These are phyloP conservation scores for Globisporangium middletonii DNA, from an alignment of 352 stramenopile genomes.

Conservation along the genomic window DNA sequence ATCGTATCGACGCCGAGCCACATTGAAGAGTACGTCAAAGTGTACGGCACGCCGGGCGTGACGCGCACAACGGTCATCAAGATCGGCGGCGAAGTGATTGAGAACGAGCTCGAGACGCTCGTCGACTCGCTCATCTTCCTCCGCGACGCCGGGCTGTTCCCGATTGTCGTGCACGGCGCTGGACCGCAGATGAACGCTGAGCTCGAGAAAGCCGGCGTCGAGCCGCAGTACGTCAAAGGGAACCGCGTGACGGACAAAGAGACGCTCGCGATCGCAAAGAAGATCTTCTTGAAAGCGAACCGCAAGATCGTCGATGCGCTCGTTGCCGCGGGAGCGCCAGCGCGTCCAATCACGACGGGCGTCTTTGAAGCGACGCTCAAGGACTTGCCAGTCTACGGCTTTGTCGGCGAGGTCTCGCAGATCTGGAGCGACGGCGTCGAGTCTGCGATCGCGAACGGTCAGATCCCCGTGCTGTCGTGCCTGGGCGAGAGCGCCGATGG, in stretches of 20 bases:
- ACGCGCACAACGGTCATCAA: slow-evolving; percentile 85
- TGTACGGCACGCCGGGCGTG: slow-evolving; percentile 68
- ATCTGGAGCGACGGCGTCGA: slow-evolving; percentile 70
- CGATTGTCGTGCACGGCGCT: slow-evolving; percentile 84
- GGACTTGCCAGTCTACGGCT: slow-evolving; percentile 79
- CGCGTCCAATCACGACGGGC: slow-evolving; percentile 77
- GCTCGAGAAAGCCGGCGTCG: slow-evolving; percentile 66
- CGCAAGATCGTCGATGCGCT: slow-evolving; percentile 76
- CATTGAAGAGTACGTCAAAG: slow-evolving; percentile 60
- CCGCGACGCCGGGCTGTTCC: slow-evolving; percentile 75
- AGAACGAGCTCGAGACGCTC: slow-evolving; percentile 82
- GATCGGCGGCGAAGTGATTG: slow-evolving; percentile 85
- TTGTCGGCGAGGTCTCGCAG: slow-evolving; percentile 77
- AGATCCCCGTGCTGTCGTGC: slow-evolving; percentile 85
- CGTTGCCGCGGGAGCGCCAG: slow-evolving; percentile 50
- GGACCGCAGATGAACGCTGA: slow-evolving; percentile 89
- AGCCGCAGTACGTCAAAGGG: slow-evolving; percentile 84
- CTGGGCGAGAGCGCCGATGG: slow-evolving; percentile 67
- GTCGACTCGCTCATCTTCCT: slow-evolving; percentile 82
- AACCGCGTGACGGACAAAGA: slow-evolving; percentile 85
- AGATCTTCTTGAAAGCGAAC: slow-evolving; percentile 83
- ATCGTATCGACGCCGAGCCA: slow-evolving; percentile 53
- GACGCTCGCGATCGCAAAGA: slow-evolving; percentile 82
- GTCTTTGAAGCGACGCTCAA: slow-evolving; percentile 82
- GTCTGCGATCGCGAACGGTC: slow-evolving; percentile 48